Base-by-base conservation (phyloP, 2,329 filamentous ascomycete genomes). In the Elsinoe australis region DNA sequence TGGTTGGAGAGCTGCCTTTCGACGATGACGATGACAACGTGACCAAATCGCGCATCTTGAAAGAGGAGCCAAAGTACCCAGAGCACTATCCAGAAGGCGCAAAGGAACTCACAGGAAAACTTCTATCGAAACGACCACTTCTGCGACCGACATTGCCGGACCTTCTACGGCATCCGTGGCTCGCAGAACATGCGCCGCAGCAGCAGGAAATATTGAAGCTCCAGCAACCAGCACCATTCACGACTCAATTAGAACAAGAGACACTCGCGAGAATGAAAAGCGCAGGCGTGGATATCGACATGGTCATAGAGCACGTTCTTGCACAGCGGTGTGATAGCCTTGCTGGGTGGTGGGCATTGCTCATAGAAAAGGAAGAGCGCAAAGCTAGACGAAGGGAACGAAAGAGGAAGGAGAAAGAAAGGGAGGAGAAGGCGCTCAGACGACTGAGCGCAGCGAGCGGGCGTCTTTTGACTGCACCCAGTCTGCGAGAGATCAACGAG, bases 21-120 rank as follows among this genome's bases (percentile, higher is more conserved):
- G 92, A 98, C 66, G 92, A 96, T 55, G 92, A 98, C 62, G 92
- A 98, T 62, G 92, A 98, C 62, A 83, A 79, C 54, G 75, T 83
- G 24, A 98, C 92, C 24, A 87, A 95, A 59, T 78, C 74, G 7
- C 85, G 79, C 64, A 98, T 98, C 51, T 69, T 98, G 49, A 80
- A 79, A 4, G 82, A 90, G 49, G 92, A 96, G 51, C 87, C 90
- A 0, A 82, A 79, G 49, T 96, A 85, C 62, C 89, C 87, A 3
- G 83, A 88, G 3, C 79, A 84, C 58, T 74, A 98, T 21, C 80
- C 88, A 0, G 71, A 79, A 22, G 85, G 89, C 56, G 88, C 89
- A 3, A 79, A 85, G 54, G 75, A 84, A 0, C 70, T 98, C 32
- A 77, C 95, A 50, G 83, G 82, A 59, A 69, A 76, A 10, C 72